Conservation (phyloP, 345 rosid genomes). For the Aquilaria sinensis region DNA sequence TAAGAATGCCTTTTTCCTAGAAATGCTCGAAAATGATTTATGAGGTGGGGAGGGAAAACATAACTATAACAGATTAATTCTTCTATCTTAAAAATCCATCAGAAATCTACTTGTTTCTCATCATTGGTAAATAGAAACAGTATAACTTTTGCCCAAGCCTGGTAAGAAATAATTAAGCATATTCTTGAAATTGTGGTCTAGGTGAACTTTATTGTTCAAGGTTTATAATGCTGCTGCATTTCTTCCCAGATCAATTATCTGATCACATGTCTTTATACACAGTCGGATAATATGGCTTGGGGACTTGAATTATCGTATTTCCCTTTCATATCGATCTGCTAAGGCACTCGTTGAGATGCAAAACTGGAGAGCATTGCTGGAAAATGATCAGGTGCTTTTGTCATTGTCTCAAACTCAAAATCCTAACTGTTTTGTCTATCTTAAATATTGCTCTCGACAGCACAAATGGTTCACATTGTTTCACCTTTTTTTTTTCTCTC, state of each 20-base stretch:
- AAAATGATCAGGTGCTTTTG: background rate
- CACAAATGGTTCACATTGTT: background rate
- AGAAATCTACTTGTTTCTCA: background rate
- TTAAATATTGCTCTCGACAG: background rate
- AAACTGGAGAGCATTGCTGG: background rate
- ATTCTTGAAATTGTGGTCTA: too few relatives aligned
- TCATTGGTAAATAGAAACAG: too few relatives aligned
- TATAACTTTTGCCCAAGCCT: too few relatives aligned
- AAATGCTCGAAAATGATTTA: too few relatives aligned
- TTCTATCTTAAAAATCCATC: background rate
- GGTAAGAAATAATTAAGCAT: too few relatives aligned
- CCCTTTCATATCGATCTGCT: background rate
- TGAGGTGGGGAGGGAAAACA: too few relatives aligned
- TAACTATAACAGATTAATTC: too few relatives aligned
- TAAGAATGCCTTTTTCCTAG: constrained; percentile 23
- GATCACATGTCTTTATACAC: background rate
- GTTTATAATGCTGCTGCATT: too few relatives aligned
- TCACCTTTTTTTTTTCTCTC: constrained; percentile 3
- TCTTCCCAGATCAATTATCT: too few relatives aligned
- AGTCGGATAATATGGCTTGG: constrained; percentile 3
- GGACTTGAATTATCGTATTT: background rate
- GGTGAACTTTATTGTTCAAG: too few relatives aligned
- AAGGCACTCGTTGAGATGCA: background rate
- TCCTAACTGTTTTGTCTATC: background rate
- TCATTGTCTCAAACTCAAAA: too few relatives aligned